Conservation (phyloP, 768 basidiomycete species). For the Asterophora parasitica region DNA sequence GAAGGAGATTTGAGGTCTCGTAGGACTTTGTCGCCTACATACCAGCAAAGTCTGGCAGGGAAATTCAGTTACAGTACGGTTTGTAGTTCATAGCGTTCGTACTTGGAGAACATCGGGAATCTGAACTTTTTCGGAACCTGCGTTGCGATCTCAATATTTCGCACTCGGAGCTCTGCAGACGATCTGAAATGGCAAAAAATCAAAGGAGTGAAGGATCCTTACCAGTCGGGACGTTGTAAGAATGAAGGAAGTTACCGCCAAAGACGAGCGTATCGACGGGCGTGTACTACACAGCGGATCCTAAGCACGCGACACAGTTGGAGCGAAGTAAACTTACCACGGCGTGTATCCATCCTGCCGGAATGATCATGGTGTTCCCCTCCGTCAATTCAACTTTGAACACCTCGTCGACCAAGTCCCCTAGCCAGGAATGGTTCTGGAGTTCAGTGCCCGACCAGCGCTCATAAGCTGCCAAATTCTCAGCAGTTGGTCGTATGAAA, state of each 20-base stretch:
- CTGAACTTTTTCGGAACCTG: conserved; percentile 91
- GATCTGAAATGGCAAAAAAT: not conserved
- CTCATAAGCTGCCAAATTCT: conserved; percentile 87
- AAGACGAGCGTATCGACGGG: conserved; percentile 92
- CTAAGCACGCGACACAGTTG: not conserved
- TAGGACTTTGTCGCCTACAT: conserved; percentile 77
- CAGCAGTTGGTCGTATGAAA: conserved; percentile 85
- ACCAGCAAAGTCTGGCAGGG: conserved; percentile 75
- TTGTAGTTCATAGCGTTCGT: conserved; percentile 16
- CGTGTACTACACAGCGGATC: conserved; percentile 59
- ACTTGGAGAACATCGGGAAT: conserved; percentile 81
- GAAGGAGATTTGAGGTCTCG: conserved; percentile 58
- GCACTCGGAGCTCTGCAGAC: conserved; percentile 71
- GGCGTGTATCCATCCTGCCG: conserved; percentile 96
- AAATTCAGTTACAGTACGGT: conserved; percentile 1
- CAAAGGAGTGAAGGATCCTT: conserved; percentile 21
- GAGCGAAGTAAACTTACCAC: conserved; percentile 55
- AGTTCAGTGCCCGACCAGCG: conserved; percentile 90
- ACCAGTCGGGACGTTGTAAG: conserved; percentile 86
- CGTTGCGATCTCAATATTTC: conserved; percentile 89
- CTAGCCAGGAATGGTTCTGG: conserved; percentile 87
- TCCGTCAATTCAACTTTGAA: conserved; percentile 70
- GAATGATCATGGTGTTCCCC: conserved; percentile 92
- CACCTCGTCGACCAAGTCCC: conserved; percentile 89
- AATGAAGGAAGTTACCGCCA: conserved; percentile 96